Evolutionary conservation across 140 eudicot genomes (phyloP).

Genomic region (Cichorium intybus): DNA sequence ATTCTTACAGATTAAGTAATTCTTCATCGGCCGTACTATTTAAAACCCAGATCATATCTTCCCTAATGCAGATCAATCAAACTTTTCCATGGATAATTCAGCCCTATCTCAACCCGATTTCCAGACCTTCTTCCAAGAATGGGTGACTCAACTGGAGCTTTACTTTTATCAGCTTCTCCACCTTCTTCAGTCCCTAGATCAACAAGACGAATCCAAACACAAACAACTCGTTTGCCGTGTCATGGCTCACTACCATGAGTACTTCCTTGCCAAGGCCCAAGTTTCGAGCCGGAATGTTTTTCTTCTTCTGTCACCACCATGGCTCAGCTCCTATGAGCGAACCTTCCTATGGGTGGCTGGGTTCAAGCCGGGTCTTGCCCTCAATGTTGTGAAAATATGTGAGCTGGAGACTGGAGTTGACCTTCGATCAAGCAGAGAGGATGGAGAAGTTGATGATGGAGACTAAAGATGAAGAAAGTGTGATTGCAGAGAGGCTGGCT

Average conservation of each 20-base stretch:
- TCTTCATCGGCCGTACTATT: constrained; percentile 5
- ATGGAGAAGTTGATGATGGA: constrained; percentile 22
- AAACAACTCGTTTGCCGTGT: constrained; percentile 19
- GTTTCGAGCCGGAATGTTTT: constrained; percentile 15
- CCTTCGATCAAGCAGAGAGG: constrained; percentile 25
- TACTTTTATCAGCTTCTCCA: constrained; percentile 30
- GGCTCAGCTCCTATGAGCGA: constrained; percentile 51
- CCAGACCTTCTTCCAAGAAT: constrained; percentile 20
- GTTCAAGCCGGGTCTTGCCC: constrained; percentile 33
- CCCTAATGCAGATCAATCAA: constrained; percentile 2
- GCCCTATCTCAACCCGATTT: constrained; percentile 16
- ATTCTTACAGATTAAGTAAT: constrained; percentile 18
- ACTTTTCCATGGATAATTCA: constrained; percentile 3
- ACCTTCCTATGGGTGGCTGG: constrained; percentile 47
- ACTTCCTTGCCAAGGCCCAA: constrained; percentile 23
- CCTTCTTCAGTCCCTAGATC: not conserved
- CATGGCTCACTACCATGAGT: constrained; percentile 28
- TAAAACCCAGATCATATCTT: constrained; percentile 9
- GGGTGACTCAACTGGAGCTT: constrained; percentile 31
- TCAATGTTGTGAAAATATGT: constrained; percentile 22
- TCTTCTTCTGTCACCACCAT: constrained; percentile 40
- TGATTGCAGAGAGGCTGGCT: constrained; percentile 21
- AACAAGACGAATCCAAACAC: constrained; percentile 18
- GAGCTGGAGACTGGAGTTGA: constrained; percentile 23
- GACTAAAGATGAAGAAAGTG: constrained; percentile 22